These are phyloP conservation scores for Auricularia cornea DNA, from an alignment of 768 basidiomycete species.

Conservation along the genomic window DNA sequence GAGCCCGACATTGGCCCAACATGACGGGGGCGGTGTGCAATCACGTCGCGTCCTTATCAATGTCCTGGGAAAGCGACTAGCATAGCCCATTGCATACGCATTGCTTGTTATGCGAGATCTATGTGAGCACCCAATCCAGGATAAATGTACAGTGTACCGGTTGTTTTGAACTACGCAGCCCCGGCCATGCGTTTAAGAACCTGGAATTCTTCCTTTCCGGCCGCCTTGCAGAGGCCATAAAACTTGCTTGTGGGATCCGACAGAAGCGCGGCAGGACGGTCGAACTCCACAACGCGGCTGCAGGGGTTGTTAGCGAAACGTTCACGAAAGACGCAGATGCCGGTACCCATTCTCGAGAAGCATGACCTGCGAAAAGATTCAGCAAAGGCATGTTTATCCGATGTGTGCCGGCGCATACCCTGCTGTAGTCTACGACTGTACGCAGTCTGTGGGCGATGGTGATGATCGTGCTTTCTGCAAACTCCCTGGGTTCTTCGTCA, in stretches of 20 bases:
- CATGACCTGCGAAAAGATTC: slow-evolving; percentile 5
- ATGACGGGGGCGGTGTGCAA: too few species aligned
- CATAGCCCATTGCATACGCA: too few species aligned
- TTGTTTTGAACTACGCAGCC: too few species aligned
- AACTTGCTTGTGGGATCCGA: slow-evolving; percentile 52
- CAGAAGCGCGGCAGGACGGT: slow-evolving; percentile 46
- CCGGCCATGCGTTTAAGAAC: slow-evolving; percentile 61
- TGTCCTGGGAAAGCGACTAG: too few species aligned
- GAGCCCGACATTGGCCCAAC: too few species aligned
- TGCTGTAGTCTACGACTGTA: slow-evolving; percentile 78
- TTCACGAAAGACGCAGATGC: slow-evolving; percentile 8
- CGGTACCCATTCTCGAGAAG: slow-evolving; percentile 3
- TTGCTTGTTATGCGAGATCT: too few species aligned
- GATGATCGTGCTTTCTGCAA: slow-evolving; percentile 71
- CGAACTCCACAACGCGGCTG: slow-evolving; percentile 72
- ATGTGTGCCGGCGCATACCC: too few species aligned
- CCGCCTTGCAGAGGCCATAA: slow-evolving; percentile 61
- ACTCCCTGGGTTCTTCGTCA: slow-evolving; percentile 42
- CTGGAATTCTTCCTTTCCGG: slow-evolving; percentile 63
- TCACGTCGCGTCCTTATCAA: too few species aligned
- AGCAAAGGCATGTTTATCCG: too few species aligned
- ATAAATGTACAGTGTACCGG: too few species aligned
- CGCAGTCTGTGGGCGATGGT: slow-evolving; percentile 76
- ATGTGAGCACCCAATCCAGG: too few species aligned
- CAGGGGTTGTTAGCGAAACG: slow-evolving; percentile 49